A percentile compares a stretch with the other conserved stretches of the same genome.
Evolutionary conservation across 345 rosid species (phyloP).

Genomic region (Bruguiera sexangula): DNA sequence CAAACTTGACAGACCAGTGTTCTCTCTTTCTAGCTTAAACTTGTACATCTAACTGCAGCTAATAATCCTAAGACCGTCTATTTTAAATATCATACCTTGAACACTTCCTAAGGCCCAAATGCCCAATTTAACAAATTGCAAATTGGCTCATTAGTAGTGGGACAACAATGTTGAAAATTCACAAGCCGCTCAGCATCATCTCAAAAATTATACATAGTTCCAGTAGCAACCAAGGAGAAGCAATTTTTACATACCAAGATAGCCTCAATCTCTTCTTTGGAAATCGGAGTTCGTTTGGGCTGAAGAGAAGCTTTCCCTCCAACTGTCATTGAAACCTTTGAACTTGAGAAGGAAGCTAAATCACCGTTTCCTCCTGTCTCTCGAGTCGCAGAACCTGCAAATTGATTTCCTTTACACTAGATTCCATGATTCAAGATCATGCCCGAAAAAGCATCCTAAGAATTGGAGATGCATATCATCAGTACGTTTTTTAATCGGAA

Average conservation of each 20-base stretch:
- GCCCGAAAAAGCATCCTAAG: no score
- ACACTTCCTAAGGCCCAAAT: not conserved
- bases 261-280: slow-evolving; percentile 83
- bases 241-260: slow-evolving; percentile 52
- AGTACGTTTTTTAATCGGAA: no score
- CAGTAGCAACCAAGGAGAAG: not conserved
- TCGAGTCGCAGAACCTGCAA: slow-evolving; percentile 42
- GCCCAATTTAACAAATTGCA: not conserved
- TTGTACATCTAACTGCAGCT: not conserved
- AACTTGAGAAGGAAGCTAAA: slow-evolving; percentile 48
- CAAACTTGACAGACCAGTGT: not conserved
- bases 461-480: no score
- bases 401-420: slow-evolving; percentile 1
- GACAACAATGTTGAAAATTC: not conserved
- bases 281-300: slow-evolving; percentile 73
- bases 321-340: slow-evolving; percentile 35
- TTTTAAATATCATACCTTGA: not conserved
- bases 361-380: slow-evolving; percentile 40
- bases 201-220: not conserved
- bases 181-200: not conserved
- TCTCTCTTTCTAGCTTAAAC: no score
- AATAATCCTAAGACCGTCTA: not conserved
- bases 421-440: not conserved
- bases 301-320: slow-evolving; percentile 91
- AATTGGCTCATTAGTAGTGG: not conserved